These are phyloP conservation scores for Tylopilus felleus DNA, from an alignment of 768 basidiomycete genomes.

Conservation along the genomic window DNA sequence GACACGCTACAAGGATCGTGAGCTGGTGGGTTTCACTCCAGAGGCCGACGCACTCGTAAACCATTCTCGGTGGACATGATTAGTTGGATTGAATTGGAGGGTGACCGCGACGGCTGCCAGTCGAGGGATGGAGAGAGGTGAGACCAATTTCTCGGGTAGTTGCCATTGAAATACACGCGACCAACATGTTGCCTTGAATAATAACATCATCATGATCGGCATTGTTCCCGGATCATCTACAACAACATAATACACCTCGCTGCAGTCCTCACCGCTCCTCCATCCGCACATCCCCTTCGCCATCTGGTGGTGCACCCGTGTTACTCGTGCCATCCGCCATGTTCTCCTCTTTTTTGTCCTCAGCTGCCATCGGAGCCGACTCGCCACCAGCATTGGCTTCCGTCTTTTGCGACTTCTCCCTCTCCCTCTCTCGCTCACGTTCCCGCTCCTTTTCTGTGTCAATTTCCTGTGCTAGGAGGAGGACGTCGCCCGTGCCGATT, in stretches of 20 bases:
- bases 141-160: not conserved
- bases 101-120: not conserved
- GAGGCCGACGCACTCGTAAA: constrained; percentile 45
- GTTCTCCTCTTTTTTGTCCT: constrained; percentile 26
- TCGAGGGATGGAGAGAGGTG: not conserved
- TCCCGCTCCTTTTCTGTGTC: constrained; percentile 37
- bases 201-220: not conserved
- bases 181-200: not conserved
- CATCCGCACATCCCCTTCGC: constrained; percentile 51
- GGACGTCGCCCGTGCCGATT: constrained; percentile 77
- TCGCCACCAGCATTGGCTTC: constrained; percentile 30
- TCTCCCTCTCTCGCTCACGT: constrained; percentile 35
- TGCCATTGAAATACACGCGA: constrained; percentile 17
- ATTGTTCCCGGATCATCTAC: not conserved
- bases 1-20: constrained; percentile 44
- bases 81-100: not conserved
- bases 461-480: constrained; percentile 38
- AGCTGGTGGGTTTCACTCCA: constrained; percentile 3
- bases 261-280: constrained; percentile 32
- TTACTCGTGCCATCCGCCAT: constrained; percentile 21
- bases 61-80: constrained; percentile 31
- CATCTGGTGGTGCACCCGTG: constrained; percentile 21
- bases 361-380: constrained; percentile 27
- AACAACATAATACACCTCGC: not conserved
- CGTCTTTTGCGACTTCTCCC: constrained; percentile 26